These are phyloP conservation scores for Cutaneotrichosporon daszewskae DNA, from an alignment of 1,284 basidiomycete species.

Conservation along the genomic window DNA sequence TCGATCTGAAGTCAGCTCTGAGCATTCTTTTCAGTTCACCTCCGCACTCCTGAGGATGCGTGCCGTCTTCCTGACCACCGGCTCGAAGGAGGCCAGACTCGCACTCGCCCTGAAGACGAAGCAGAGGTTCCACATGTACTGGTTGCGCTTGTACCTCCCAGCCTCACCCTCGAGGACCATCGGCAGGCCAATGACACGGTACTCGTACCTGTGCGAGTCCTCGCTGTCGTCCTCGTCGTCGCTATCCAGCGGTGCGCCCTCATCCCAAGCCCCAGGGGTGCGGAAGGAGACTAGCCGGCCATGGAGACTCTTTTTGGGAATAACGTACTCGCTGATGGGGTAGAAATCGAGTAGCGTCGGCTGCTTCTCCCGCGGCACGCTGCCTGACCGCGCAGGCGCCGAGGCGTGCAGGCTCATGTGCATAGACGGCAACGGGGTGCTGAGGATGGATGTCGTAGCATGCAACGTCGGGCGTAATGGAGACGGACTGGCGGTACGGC, in stretches of 20 bases:
- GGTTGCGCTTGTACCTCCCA: slow-evolving; percentile 69
- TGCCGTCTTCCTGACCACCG: slow-evolving; percentile 89
- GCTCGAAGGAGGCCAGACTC: slow-evolving; percentile 90
- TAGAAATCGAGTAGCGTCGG: slow-evolving; percentile 74
- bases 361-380: background rate
- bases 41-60: slow-evolving; percentile 81
- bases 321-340: slow-evolving; percentile 87
- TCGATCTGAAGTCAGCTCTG: slow-evolving; percentile 60
- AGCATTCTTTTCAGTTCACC: slow-evolving; percentile 52
- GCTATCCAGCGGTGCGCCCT: slow-evolving; percentile 2
- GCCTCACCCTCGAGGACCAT: slow-evolving; percentile 57
- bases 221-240: slow-evolving; percentile 16
- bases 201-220: slow-evolving; percentile 34
- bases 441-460: background rate
- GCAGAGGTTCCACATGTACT: slow-evolving; percentile 92
- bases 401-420: background rate
- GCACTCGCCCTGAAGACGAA: slow-evolving; percentile 88
- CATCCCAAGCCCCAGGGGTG: slow-evolving; percentile 22
- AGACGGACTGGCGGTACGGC: background rate
- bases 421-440: background rate
- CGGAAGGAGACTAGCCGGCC: slow-evolving; percentile 71
- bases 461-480: background rate
- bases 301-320: slow-evolving; percentile 79
- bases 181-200: slow-evolving; percentile 84
- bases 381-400: background rate